Conservation (phyloP, 768 basidiomycete genomes). For the Amylocystis lapponica region DNA sequence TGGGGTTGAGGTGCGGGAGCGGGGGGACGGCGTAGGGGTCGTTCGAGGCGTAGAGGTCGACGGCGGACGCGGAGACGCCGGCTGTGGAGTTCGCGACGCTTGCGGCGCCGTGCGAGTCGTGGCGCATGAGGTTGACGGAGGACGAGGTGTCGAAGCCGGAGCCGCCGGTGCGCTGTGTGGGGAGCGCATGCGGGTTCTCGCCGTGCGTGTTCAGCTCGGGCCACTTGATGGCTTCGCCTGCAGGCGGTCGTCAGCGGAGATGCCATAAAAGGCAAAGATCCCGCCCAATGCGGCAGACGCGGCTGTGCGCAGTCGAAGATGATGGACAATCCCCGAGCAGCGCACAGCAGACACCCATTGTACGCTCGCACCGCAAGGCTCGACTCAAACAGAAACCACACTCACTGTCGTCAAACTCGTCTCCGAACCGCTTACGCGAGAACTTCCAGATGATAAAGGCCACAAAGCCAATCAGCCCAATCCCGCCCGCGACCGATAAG, state of each 20-base stretch:
- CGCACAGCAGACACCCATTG: too few relatives aligned
- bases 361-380: too few relatives aligned
- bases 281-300: too few relatives aligned
- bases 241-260: conserved; percentile 7
- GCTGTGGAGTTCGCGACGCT: conserved; percentile 42
- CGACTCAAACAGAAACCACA: too few relatives aligned
- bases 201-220: conserved; percentile 73
- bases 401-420: conserved; percentile 70
- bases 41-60: conserved; percentile 31
- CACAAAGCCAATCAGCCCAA: conserved; percentile 64
- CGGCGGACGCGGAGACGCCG: conserved; percentile 35
- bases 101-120: conserved; percentile 35
- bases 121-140: conserved; percentile 50
- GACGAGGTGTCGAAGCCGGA: conserved; percentile 69
- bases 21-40: conserved; percentile 85
- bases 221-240: conserved; percentile 88
- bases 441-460: conserved; percentile 85
- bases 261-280: too few relatives aligned
- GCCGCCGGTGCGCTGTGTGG: conserved; percentile 63
- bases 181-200: conserved; percentile 42
- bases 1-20: conserved; percentile 75
- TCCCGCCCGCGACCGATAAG: conserved; percentile 74
- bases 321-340: too few relatives aligned
- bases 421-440: conserved; percentile 65
- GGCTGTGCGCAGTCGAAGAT: too few relatives aligned